These are phyloP conservation scores for Rhododendron henanense DNA, from an alignment of 148 eudicot species.

Conservation along the genomic window DNA sequence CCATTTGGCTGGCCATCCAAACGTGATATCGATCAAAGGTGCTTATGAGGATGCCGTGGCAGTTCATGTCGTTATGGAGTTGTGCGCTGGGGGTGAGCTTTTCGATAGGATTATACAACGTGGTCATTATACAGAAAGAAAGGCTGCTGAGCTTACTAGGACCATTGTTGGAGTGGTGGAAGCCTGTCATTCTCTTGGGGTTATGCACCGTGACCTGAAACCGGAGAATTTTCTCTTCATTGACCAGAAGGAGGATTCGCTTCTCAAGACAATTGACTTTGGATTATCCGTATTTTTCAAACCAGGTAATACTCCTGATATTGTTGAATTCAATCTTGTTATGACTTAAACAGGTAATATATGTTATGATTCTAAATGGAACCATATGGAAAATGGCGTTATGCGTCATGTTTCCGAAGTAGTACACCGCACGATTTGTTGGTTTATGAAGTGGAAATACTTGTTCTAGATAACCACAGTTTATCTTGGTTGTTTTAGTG, in stretches of 20 bases:
- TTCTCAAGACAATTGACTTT: conserved; percentile 59
- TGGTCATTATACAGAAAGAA: conserved; percentile 54
- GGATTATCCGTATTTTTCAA: conserved; percentile 61
- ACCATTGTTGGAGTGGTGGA: conserved; percentile 53
- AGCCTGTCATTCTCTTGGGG: conserved; percentile 60
- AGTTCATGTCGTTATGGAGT: conserved; percentile 60
- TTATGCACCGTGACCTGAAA: conserved; percentile 57
- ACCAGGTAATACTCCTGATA: conserved; percentile 37
- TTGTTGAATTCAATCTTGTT: neutral
- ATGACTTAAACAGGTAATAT: neutral
- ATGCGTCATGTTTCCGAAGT: neutral
- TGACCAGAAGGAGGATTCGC: conserved; percentile 51
- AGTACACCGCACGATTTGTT: neutral
- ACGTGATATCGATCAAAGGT: conserved; percentile 45
- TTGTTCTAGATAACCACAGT: neutral
- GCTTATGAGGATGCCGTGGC: conserved; percentile 57
- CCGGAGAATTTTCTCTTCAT: conserved; percentile 60
- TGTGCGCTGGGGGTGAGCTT: conserved; percentile 64
- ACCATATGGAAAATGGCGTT: neutral
- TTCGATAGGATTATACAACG: conserved; percentile 57
- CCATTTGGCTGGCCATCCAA: conserved; percentile 53
- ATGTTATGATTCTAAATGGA: neutral
- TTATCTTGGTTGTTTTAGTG: neutral
- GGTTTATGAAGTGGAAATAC: neutral
- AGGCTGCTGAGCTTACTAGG: conserved; percentile 51